Percentiles rank a stretch among this genome's conserved stretches.
These are phyloP conservation scores for Thalassiosira hispida DNA, from an alignment of 352 stramenopile genomes.

Conservation along the genomic window DNA sequence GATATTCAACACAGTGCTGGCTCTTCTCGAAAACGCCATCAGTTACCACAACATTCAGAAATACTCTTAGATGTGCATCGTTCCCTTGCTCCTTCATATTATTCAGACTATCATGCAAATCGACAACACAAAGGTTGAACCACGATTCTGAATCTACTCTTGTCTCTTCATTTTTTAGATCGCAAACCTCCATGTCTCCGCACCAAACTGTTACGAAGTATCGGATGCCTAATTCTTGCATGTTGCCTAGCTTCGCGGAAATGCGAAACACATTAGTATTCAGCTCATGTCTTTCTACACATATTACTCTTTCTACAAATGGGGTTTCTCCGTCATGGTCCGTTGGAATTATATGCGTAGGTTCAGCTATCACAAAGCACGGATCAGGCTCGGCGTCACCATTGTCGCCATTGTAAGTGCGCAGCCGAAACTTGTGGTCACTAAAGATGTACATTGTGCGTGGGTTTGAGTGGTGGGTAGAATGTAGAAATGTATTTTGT, in stretches of 20 bases:
- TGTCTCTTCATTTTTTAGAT: background rate
- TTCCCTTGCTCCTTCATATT: background rate
- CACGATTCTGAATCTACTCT: constrained; percentile 1
- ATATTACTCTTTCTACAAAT: no score
- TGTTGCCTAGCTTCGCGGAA: constrained; percentile 1
- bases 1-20: no score
- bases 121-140: background rate
- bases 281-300: no score
- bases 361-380: no score
- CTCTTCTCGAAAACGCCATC: background rate
- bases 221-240: background rate
- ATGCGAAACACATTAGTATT: background rate
- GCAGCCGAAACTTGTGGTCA: no score
- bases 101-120: background rate
- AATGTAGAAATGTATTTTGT: no score
- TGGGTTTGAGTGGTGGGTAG: no score
- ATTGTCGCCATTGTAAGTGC: no score
- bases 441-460: no score
- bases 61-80: background rate
- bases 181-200: constrained; percentile 6
- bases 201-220: constrained; percentile 7
- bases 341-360: no score
- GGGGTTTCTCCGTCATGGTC: no score
- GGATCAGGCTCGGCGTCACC: no score
- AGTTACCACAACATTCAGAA: constrained; percentile 6